phyloP scores from a whole-genome alignment of 163 green algal species.

The Volvox carteri region DNA sequence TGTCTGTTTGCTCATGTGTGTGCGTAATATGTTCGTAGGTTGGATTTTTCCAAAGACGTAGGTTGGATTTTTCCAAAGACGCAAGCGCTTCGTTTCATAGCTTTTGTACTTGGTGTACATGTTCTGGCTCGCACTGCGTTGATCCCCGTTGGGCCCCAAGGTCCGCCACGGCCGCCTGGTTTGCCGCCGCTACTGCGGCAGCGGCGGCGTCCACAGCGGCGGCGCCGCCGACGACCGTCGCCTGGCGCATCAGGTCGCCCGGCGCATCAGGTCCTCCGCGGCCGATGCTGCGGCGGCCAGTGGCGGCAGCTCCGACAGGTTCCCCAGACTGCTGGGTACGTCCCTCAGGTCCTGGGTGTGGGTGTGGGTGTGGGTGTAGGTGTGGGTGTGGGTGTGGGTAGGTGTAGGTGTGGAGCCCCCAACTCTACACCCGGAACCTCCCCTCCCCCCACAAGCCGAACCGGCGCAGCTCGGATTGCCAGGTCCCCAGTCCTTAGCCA shows the following conservation, averaged over 20 bases:
- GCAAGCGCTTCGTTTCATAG: too few species aligned
- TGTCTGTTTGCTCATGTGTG: too few species aligned
- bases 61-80: too few species aligned
- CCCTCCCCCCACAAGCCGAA: too few species aligned
- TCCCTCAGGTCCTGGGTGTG: conserved; percentile 37
- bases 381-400: neutral
- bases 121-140: too few species aligned
- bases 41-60: too few species aligned
- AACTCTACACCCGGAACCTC: too few species aligned
- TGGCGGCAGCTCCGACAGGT: conserved; percentile 3
- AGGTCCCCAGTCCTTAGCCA: too few species aligned
- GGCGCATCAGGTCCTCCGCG: neutral
- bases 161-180: neutral
- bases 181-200: neutral
- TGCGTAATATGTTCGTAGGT: too few species aligned
- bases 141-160: too few species aligned
- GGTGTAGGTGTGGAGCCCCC: neutral
- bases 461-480: too few species aligned
- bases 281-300: neutral
- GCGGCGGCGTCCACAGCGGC: neutral
- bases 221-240: neutral
- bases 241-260: neutral
- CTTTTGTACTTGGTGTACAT: too few species aligned
- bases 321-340: conserved; percentile 21
- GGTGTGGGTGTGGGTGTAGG: neutral